These are phyloP conservation scores for Cardamine resedifolia DNA, from an alignment of 345 rosid genomes.

Conservation along the genomic window DNA sequence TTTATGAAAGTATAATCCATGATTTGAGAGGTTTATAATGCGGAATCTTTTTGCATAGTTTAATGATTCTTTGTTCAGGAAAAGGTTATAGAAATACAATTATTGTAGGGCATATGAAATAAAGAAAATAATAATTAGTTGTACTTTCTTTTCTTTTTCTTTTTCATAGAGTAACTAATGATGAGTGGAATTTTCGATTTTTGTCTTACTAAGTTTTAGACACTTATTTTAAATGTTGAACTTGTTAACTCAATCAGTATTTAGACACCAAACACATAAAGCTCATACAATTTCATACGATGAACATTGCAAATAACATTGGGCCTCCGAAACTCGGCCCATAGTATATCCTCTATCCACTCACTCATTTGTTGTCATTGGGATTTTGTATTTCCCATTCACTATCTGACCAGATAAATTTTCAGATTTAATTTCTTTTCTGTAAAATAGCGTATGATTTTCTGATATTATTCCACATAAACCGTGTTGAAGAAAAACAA, in stretches of 20 bases:
- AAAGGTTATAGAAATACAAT: neutral
- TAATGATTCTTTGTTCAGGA: neutral
- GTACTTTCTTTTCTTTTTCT: constrained; percentile 1
- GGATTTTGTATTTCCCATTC: neutral
- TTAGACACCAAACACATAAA: neutral
- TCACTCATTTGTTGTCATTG: too few species aligned
- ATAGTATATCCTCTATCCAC: too few species aligned
- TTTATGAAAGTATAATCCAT: constrained; percentile 13
- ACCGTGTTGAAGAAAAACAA: too few species aligned
- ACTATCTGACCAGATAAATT: too few species aligned
- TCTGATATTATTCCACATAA: neutral
- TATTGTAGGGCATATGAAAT: constrained; percentile 9
- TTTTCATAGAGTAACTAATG: neutral
- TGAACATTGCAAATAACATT: too few species aligned
- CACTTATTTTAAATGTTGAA: too few species aligned
- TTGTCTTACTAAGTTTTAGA: too few species aligned
- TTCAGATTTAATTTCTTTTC: too few species aligned
- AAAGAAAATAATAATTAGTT: neutral
- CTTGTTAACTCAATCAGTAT: neutral
- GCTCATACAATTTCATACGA: neutral
- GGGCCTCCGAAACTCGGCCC: neutral
- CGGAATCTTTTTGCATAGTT: constrained; percentile 20
- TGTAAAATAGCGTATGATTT: too few species aligned
- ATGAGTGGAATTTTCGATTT: neutral
- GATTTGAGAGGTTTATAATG: constrained; percentile 6